These are phyloP conservation scores for Beauveria scarabaeidicola DNA, from an alignment of 2,329 filamentous ascomycete species.

Conservation along the genomic window DNA sequence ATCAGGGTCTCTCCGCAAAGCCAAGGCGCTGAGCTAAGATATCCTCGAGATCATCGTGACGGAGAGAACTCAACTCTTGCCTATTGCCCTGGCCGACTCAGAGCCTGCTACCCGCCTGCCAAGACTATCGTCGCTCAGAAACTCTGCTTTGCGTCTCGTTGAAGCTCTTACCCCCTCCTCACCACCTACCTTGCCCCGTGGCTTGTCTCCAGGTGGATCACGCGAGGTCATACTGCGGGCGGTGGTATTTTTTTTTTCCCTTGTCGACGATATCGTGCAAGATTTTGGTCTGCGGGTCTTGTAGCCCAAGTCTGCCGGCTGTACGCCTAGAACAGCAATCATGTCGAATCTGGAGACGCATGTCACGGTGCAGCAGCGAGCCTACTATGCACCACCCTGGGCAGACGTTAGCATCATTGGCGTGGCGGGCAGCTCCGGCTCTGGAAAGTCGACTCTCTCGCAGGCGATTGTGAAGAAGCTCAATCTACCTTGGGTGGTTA, in stretches of 20 bases:
- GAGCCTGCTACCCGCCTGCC: not conserved
- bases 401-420: slow-evolving; percentile 94
- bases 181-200: not conserved
- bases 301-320: not conserved
- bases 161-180: not conserved
- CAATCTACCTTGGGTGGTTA: slow-evolving; percentile 95
- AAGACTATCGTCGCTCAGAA: not conserved
- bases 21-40: not conserved
- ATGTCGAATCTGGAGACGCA: slow-evolving; percentile 31
- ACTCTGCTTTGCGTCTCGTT: not conserved
- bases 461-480: slow-evolving; percentile 83
- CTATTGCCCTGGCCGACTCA: not conserved
- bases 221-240: not conserved
- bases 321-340: not conserved
- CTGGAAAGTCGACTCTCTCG: slow-evolving; percentile 86
- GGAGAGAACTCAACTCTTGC: not conserved
- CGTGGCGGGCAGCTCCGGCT: slow-evolving; percentile 90
- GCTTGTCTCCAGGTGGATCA: slow-evolving; percentile 6
- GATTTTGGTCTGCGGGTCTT: not conserved
- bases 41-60: not conserved
- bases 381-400: slow-evolving; percentile 91
- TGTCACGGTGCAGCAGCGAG: slow-evolving; percentile 46
- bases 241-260: not conserved
- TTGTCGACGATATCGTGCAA: not conserved
- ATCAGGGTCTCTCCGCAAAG: not conserved